Conservation (phyloP, 2,329 filamentous ascomycete species). For the Fusarium redolens region DNA sequence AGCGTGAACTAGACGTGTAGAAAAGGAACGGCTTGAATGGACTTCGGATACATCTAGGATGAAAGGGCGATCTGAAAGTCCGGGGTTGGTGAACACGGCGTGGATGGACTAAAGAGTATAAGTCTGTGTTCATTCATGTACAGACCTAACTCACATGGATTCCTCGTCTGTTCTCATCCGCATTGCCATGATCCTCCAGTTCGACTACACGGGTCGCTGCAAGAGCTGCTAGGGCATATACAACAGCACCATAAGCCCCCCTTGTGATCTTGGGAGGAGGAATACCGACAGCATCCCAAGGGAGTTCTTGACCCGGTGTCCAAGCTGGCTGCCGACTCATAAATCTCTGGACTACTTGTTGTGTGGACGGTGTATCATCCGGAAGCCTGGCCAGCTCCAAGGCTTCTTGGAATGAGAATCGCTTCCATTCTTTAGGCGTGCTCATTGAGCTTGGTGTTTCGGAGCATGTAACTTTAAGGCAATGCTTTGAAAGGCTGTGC, state of each 20-base stretch:
- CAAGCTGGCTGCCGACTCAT: slow-evolving; percentile 50
- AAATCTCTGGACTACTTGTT: slow-evolving; percentile 37
- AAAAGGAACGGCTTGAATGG: slow-evolving; percentile 59
- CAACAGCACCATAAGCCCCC: slow-evolving; percentile 53
- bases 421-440: slow-evolving; percentile 33
- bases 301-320: slow-evolving; percentile 48
- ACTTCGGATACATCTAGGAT: slow-evolving; percentile 62
- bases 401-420: slow-evolving; percentile 47
- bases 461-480: background rate
- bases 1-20: slow-evolving; percentile 61
- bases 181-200: slow-evolving; percentile 43
- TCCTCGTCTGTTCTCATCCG: slow-evolving; percentile 41
- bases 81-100: slow-evolving; percentile 64
- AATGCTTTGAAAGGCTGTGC: background rate
- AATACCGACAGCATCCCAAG: slow-evolving; percentile 41
- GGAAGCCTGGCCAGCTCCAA: slow-evolving; percentile 45
- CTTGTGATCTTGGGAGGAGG: slow-evolving; percentile 25
- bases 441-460: slow-evolving; percentile 8
- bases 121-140: background rate
- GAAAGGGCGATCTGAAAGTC: slow-evolving; percentile 62
- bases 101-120: slow-evolving; percentile 61
- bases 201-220: slow-evolving; percentile 51
- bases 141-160: slow-evolving; percentile 52
- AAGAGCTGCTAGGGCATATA: slow-evolving; percentile 53
- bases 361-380: background rate